Evolutionary conservation across 108 stramenopile genomes (phyloP).

Genomic region (Hondaea fermentalgiana): DNA sequence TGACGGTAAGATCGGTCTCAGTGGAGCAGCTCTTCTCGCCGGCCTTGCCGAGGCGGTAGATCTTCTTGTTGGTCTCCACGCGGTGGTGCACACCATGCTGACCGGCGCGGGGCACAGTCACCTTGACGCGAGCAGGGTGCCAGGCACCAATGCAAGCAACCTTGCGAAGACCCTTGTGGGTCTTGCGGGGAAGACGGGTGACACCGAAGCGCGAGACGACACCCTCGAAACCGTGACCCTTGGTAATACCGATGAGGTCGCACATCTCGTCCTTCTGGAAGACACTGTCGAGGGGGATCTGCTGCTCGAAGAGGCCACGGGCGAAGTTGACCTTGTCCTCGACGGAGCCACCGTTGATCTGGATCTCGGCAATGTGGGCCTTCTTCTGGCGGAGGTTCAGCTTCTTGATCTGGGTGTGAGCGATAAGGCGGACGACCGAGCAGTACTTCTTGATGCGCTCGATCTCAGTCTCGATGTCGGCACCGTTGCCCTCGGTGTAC

Average conservation of each 20-base stretch:
- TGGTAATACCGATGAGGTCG: slow-evolving; percentile 93
- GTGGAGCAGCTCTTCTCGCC: slow-evolving; percentile 66
- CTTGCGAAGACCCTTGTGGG: slow-evolving; percentile 99
- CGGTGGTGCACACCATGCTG: slow-evolving; percentile 99
- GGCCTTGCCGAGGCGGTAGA: slow-evolving; percentile 92
- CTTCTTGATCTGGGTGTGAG: slow-evolving; percentile 95
- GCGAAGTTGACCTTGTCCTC: slow-evolving; percentile 94
- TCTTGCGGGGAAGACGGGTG: slow-evolving; percentile 98
- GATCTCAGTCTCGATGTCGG: slow-evolving; percentile 87
- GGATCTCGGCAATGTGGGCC: slow-evolving; percentile 99
- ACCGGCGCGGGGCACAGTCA: slow-evolving; percentile 95
- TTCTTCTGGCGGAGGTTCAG: slow-evolving; percentile 94
- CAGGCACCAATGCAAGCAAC: slow-evolving; percentile 99
- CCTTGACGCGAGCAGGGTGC: slow-evolving; percentile 97
- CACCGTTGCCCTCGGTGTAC: slow-evolving; percentile 67
- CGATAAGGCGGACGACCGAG: slow-evolving; percentile 92
- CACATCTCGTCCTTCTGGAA: slow-evolving; percentile 92
- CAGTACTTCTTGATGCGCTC: slow-evolving; percentile 97
- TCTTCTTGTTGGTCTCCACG: slow-evolving; percentile 99
- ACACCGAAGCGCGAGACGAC: slow-evolving; percentile 99
- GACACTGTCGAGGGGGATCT: slow-evolving; percentile 81
- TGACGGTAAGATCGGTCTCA: slow-evolving; percentile 93
- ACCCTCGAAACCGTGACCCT: slow-evolving; percentile 96
- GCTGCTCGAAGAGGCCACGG: slow-evolving; percentile 90
- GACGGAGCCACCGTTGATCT: slow-evolving; percentile 91